phyloP scores from a whole-genome alignment of 805 yeast species.

The Kurtzmaniella cleridarum region DNA sequence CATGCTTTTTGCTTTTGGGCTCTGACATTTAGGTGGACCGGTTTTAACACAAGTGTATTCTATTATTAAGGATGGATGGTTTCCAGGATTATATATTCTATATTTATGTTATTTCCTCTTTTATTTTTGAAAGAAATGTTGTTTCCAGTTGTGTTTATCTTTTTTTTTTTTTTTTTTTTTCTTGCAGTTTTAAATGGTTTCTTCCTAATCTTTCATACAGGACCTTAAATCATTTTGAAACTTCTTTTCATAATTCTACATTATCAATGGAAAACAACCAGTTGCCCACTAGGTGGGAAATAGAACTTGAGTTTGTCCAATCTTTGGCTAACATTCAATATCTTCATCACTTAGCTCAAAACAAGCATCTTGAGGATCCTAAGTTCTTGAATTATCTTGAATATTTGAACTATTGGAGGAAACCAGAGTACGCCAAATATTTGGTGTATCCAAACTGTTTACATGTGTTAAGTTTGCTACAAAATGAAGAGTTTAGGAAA shows the following conservation, averaged over 20 bases:
- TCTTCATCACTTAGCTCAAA: conserved; percentile 81
- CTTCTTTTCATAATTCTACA: too few species aligned
- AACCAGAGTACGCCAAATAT: conserved; percentile 63
- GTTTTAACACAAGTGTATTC: too few species aligned
- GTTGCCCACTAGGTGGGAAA: conserved; percentile 81
- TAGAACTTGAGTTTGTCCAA: conserved; percentile 91
- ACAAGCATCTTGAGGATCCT: conserved; percentile 64
- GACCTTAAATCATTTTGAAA: not conserved
- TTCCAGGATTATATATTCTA: too few species aligned
- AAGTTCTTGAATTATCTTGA: conserved; percentile 69
- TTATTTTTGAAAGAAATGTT: too few species aligned
- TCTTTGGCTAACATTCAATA: conserved; percentile 87
- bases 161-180: not conserved
- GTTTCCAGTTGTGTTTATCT: too few species aligned
- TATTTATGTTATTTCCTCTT: too few species aligned
- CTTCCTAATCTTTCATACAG: not conserved
- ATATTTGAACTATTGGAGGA: conserved; percentile 82
- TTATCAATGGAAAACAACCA: conserved; percentile 5
- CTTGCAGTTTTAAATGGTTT: not conserved
- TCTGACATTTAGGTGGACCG: too few species aligned
- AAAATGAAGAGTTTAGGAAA: conserved; percentile 46
- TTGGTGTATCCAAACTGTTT: conserved; percentile 85
- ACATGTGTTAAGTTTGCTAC: conserved; percentile 65
- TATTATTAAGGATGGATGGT: too few species aligned
- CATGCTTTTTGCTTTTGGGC: not conserved